Evolutionary conservation across 2,329 filamentous ascomycete species (phyloP), one percentile per base, ranked within the genome.

Genomic region (Ambrosiella beaveri): DNA sequence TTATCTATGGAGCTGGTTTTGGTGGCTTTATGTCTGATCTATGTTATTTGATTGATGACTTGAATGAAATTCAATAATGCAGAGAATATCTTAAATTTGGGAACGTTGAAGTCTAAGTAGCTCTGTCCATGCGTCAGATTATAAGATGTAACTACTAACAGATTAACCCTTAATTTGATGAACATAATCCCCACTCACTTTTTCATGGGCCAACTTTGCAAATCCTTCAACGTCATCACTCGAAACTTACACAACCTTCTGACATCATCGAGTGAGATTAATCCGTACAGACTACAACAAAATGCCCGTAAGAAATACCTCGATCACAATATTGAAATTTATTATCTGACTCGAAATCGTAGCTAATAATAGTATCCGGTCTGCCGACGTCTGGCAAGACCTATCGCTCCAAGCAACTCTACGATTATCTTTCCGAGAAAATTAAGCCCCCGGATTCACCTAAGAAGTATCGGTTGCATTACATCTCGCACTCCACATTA

Each of bases 401-500:
- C 39, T 79, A 79, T 17, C 79, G 82, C 63, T 80, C 82, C 11
- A 71, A 73, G 51, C 81, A 91, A 68, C 78, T 93, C 9, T 71
- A 82, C 65, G 69, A 75, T 39, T 82, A 82, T 70, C 80, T 90
- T 66, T 67, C 75, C 54, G 70, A 75, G 62, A 80, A 77, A 65
- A 81, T 83, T 68, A 69, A 70, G 62, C 44, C 52, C 11, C 65
- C 64, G 59, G 65, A 58, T 58, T 65, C 53, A 62, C 63, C 70
- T 19, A 67, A 70, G 12, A 74, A 74, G 59, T 80, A 87, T 64
- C 82, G 82, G 61, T 74, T 89, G 2, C 83, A 88, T 67, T 78
- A 87, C 63, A 80, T 91, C 65, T 86, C 84, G 58, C 85, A 90
- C 71, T 78, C 86, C 62, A 76, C 76, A 3, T 78, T 89, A 49